These are phyloP conservation scores for Colletotrichum karsti DNA, from an alignment of 2,329 filamentous ascomycete genomes.

Conservation along the genomic window DNA sequence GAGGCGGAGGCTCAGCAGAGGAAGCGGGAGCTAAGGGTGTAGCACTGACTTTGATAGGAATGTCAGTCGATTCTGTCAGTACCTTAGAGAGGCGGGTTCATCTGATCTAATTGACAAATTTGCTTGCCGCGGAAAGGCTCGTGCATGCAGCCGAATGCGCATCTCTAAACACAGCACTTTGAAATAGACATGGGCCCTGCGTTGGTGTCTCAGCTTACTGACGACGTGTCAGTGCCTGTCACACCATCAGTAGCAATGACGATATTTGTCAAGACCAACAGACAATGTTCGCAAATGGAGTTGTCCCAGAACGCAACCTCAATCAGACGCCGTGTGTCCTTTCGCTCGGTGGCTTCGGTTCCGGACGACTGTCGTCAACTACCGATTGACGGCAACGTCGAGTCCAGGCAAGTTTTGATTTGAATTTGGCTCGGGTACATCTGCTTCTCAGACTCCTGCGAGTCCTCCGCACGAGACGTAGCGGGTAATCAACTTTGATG, in stretches of 20 bases:
- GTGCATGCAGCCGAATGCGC: background rate
- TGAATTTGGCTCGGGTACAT: background rate
- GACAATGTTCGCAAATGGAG: too few species aligned
- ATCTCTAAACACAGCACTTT: background rate
- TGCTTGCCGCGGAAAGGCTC: background rate
- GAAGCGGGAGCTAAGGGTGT: background rate
- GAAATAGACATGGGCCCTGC: background rate
- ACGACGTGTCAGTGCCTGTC: slow-evolving; percentile 13
- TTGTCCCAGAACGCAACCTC: too few species aligned
- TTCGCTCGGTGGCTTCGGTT: too few species aligned
- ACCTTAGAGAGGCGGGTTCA: background rate
- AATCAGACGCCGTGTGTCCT: too few species aligned
- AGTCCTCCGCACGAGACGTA: background rate
- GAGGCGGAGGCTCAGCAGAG: background rate
- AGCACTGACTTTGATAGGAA: background rate
- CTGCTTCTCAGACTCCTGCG: background rate
- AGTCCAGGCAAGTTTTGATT: background rate
- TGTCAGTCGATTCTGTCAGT: background rate
- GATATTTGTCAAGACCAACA: slow-evolving; percentile 7
- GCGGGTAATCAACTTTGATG: background rate
- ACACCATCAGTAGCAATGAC: background rate
- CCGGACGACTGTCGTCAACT: background rate
- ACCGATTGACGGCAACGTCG: background rate
- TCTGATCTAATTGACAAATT: slow-evolving; percentile 24
- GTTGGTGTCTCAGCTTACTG: background rate